phyloP scores from a whole-genome alignment of 495 filamentous ascomycete species.

The Aspergillus panamensis region DNA sequence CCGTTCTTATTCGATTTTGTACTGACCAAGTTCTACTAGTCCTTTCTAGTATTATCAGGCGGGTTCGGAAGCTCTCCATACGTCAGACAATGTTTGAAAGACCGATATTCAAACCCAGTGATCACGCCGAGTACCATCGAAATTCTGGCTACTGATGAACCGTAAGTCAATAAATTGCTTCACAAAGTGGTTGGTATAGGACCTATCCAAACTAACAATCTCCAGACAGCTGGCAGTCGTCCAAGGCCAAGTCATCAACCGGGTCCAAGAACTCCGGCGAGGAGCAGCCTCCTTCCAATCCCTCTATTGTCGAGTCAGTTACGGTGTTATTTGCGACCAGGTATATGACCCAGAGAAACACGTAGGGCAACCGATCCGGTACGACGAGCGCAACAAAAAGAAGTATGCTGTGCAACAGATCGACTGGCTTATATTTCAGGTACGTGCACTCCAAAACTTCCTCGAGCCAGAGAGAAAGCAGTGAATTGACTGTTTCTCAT shows the following conservation, averaged over 20 bases:
- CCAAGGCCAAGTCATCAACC: constrained; percentile 1
- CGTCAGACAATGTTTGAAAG: not conserved
- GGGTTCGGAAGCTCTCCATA: constrained; percentile 5
- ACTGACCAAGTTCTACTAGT: not conserved
- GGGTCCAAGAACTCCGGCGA: not conserved
- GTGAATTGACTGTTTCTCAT: not conserved
- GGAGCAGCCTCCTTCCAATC: not conserved
- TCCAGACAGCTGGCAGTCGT: constrained; percentile 1
- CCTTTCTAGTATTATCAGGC: constrained; percentile 2
- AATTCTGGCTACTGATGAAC: not conserved
- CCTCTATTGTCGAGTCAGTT: not conserved
- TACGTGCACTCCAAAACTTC: not conserved
- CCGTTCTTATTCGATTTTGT: not conserved
- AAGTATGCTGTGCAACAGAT: constrained; percentile 5
- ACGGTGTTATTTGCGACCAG: constrained; percentile 3
- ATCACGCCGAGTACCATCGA: not conserved
- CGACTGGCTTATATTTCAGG: constrained; percentile 8
- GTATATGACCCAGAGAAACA: constrained; percentile 3
- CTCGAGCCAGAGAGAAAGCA: not conserved
- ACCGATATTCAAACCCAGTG: not conserved
- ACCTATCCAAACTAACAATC: not conserved
- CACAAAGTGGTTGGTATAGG: too few species aligned
- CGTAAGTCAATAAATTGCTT: not conserved
- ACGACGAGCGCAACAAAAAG: constrained; percentile 5
- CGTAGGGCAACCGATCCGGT: not conserved